phyloP scores from a whole-genome alignment of 331 rosid species.

The Quercus tomentella region DNA sequence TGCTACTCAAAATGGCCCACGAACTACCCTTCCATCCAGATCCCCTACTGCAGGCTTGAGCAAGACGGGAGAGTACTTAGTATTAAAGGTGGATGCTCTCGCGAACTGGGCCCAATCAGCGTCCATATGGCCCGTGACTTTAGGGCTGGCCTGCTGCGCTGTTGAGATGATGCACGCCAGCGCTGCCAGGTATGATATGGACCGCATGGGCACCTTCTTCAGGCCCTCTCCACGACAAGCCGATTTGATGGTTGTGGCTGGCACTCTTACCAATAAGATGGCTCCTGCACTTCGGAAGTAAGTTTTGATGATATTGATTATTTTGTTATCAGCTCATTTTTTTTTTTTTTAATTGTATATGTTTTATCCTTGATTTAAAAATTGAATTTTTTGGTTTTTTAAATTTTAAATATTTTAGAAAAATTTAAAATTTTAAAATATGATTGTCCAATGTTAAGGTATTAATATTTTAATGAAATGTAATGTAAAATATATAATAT shows the following conservation, averaged over 20 bases:
- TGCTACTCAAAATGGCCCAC: no score
- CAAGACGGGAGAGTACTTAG: conserved; percentile 75
- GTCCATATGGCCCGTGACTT: conserved; percentile 95
- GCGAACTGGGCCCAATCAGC: conserved; percentile 92
- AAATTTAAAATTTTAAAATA: no score
- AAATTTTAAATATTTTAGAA: no score
- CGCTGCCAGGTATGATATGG: conserved; percentile 78
- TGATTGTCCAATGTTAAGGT: no score
- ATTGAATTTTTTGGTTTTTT: neutral
- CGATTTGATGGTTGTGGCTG: conserved; percentile 94
- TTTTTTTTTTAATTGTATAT: neutral
- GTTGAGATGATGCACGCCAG: conserved; percentile 99
- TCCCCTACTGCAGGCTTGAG: conserved; percentile 42
- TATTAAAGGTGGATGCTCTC: conserved; percentile 86
- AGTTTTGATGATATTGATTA: neutral
- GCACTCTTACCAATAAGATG: conserved; percentile 93
- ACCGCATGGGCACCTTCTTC: conserved; percentile 82
- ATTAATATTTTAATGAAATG: no score
- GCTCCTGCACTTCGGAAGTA: conserved; percentile 94
- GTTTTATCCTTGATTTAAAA: no score
- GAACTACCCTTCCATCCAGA: no score
- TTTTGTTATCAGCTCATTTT: neutral
- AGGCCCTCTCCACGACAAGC: conserved; percentile 95
- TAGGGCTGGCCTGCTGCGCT: conserved; percentile 97
- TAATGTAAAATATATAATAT: no score